Evolutionary conservation across 1,139 yeast species (phyloP), one percentile per base, ranked within the genome.

Genomic region (Magnusiomyces magnusii): DNA sequence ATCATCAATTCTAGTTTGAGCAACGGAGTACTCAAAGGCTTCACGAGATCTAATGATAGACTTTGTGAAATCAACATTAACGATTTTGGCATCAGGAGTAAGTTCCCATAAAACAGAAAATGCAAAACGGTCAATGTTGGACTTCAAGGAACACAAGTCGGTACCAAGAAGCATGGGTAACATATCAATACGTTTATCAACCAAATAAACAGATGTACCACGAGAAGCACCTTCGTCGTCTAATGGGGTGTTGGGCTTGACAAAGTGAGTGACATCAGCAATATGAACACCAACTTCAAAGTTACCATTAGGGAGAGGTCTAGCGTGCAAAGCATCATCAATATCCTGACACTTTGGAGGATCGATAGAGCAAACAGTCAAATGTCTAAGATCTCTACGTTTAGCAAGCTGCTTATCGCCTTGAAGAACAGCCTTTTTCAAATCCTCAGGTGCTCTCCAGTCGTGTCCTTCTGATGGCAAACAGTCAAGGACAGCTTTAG

Each of bases 181-280:
- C 99, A 95, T 95, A 79, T 95, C 99, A 66, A 95, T 95, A 80
- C 99, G 88, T 73, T 95, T 93, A 71, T 95, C 99, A n/a, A 95
- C 99, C 62, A 95, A 79, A 73, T 95, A 95, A 2, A 93, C 97
- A 3, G 99, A 92, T 0, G 99, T 95, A 70, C 97, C 98, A 73
- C 99, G 83, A 1, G 96, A 80, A 0, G 98, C 96, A 73, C 98
- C 99, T 75, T 95, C 99, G 55, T 83, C 87, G 71, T 95, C 99
- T 62, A 95, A 78, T 0, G 99, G 85, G 2, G 97, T 91, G 64
- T 86, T 87, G 0, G 99, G 86, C 72, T 91, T 90, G 55, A 95
- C 99, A 68, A 95, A 95, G 73, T 95, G 96, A 0, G 98, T 90
- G 25, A 95, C 99, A 76, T 95, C 99, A 5, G 99, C 99, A 76